Base-by-base conservation (phyloP, 2,329 filamentous ascomycete species). In the Pezicula neosporulosa region DNA sequence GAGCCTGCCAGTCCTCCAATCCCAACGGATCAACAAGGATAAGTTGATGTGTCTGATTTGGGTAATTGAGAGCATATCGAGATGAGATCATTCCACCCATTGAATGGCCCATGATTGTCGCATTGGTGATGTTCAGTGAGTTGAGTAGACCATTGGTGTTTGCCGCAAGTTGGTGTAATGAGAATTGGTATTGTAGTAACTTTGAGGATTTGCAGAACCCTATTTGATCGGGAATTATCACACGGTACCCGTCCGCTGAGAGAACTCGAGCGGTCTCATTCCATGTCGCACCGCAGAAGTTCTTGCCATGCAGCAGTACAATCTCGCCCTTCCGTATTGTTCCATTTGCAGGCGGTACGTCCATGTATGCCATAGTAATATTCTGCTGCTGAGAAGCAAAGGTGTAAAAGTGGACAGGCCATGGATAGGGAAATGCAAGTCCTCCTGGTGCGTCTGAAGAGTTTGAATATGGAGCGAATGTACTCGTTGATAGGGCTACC, bases 191-290 rank as follows among this genome's bases (percentile, higher is more conserved):
- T 12, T 60, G 58, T 1, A 60, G 59, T 0, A 77, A 75, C 63
- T 81, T 81, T 24, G 73, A 71, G 8, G 77, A 80, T 63, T 81
- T 81, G 72, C 78, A 82, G 66, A 79, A 82, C 52, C 78, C 78
- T 44, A 82, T 66, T 55, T 81, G 77, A 56, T 82, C 78, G 0
- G 77, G 75, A 2, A 77, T 66, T 47, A 81, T 72, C 47, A 81
- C 75, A 37, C 78, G 75, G 56, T 77, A 80, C 39, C 77, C 78
- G 27, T 60, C 62, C 2, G 57, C 54, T 3, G 68, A 59, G 49
- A 81, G 71, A 10, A 66, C 61, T 10, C 63, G 55, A n/a, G 75
- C 73, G 13, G 77, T 80, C 15, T 63, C 63, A 49, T 72, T 68
- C 78, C 78, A 81, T 7, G 77, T 81, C 19, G 75, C 67, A 35